Percentiles rank a stretch among this genome's conserved stretches.
These are phyloP conservation scores for Otatea glauca DNA, from an alignment of 176 grass and related monocot species.

Conservation along the genomic window DNA sequence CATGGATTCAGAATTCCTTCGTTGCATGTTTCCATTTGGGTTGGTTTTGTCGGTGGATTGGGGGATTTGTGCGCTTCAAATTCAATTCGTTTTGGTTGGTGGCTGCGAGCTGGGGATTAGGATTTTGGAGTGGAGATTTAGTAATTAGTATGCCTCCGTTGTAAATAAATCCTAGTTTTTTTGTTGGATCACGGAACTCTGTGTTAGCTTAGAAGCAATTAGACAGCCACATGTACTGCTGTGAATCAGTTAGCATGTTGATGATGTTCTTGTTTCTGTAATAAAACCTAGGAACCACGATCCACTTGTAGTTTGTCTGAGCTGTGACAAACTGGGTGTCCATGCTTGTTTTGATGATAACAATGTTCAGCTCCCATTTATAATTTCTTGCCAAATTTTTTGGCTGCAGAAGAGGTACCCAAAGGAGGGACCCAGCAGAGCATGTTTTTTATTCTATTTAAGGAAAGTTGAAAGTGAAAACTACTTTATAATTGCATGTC, in stretches of 20 bases:
- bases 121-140: neutral
- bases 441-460: conserved; percentile 15
- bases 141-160: neutral
- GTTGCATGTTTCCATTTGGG: neutral
- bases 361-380: neutral
- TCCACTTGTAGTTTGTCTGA: neutral
- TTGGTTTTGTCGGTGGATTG: neutral
- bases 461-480: neutral
- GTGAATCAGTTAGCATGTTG: neutral
- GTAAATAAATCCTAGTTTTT: neutral
- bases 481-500: conserved; percentile 41
- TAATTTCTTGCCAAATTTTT: neutral
- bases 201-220: neutral
- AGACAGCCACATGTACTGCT: neutral
- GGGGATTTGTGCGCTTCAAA: neutral
- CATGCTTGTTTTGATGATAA: neutral
- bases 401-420: conserved; percentile 68
- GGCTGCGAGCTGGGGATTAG: neutral
- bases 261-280: conserved; percentile 1
- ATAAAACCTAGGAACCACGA: conserved; percentile 3
- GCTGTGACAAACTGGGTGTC: neutral
- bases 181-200: neutral
- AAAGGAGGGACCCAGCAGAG: conserved; percentile 1
- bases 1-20: neutral
- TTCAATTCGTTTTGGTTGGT: neutral